phyloP scores from a whole-genome alignment of 2,329 filamentous ascomycete genomes.

The Penicillium sp. region DNA sequence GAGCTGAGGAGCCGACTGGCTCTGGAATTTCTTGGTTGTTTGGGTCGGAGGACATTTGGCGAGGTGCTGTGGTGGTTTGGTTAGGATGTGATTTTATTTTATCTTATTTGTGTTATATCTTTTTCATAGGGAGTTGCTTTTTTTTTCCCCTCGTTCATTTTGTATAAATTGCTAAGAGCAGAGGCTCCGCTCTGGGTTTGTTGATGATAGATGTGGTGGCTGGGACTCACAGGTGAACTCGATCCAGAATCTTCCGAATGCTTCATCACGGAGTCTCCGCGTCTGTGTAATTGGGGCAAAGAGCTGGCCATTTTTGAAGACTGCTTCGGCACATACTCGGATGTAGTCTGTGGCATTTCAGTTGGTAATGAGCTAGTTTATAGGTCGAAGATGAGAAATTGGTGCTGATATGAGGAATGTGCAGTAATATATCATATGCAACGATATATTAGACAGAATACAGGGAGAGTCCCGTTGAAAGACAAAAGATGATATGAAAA shows the following conservation, averaged over 20 bases:
- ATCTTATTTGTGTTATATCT: background rate
- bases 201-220: background rate
- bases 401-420: background rate
- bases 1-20: conserved; percentile 33
- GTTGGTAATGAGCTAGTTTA: conserved; percentile 12
- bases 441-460: background rate
- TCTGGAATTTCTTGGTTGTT: conserved; percentile 8
- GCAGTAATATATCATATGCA: background rate
- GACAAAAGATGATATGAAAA: background rate
- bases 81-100: background rate
- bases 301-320: conserved; percentile 36
- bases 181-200: background rate
- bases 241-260: conserved; percentile 45
- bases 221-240: conserved; percentile 36
- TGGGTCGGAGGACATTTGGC: conserved; percentile 16
- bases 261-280: conserved; percentile 38
- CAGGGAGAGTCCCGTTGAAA: background rate
- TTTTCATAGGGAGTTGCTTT: background rate
- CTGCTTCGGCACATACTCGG: conserved; percentile 32
- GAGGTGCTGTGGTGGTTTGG: background rate
- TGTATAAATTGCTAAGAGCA: background rate
- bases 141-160: too few relatives aligned
- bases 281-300: conserved; percentile 37
- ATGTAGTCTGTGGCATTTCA: conserved; percentile 30
- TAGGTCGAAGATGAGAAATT: background rate